Percentiles rank a stretch among this genome's conserved stretches.
Conservation (phyloP, 1,139 yeast genomes). For the Eremothecium gossypii region DNA sequence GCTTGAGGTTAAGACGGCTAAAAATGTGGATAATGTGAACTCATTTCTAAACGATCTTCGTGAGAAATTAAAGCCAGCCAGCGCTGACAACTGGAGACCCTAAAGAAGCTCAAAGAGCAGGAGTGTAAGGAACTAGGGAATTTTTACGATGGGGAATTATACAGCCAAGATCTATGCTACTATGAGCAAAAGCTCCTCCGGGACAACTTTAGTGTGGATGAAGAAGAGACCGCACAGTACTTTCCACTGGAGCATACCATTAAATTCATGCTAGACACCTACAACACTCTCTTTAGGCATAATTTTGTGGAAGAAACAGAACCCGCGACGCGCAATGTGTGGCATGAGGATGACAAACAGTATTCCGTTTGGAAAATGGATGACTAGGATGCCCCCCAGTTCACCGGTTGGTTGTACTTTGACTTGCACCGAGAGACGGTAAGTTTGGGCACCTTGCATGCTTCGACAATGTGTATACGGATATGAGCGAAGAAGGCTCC, state of each 20-base stretch:
- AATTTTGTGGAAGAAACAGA: constrained; percentile 48
- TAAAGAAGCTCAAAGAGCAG: constrained; percentile 45
- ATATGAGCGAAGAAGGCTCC: constrained; percentile 37
- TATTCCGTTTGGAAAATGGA: constrained; percentile 64
- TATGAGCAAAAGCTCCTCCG: constrained; percentile 59
- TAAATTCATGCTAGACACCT: constrained; percentile 56
- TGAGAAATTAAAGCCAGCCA: constrained; percentile 49
- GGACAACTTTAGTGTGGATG: constrained; percentile 61
- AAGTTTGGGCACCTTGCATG: constrained; percentile 86
- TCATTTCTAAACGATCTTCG: constrained; percentile 54
- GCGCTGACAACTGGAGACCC: constrained; percentile 42
- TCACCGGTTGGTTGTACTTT: constrained; percentile 70
- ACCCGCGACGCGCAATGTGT: constrained; percentile 35
- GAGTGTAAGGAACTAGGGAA: constrained; percentile 41
- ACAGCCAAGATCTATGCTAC: constrained; percentile 67
- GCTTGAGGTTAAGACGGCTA: constrained; percentile 75
- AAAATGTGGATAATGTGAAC: constrained; percentile 48
- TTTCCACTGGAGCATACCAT: constrained; percentile 68
- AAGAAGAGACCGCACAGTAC: constrained; percentile 61
- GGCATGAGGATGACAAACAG: constrained; percentile 77
- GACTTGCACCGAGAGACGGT: constrained; percentile 77
- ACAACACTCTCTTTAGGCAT: constrained; percentile 57
- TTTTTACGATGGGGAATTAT: constrained; percentile 38
- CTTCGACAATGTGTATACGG: constrained; percentile 63
- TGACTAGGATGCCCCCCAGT: constrained; percentile 40